Evolutionary conservation across 164 flowering plant genomes (phyloP).

Genomic region (Magnolia officinalis): DNA sequence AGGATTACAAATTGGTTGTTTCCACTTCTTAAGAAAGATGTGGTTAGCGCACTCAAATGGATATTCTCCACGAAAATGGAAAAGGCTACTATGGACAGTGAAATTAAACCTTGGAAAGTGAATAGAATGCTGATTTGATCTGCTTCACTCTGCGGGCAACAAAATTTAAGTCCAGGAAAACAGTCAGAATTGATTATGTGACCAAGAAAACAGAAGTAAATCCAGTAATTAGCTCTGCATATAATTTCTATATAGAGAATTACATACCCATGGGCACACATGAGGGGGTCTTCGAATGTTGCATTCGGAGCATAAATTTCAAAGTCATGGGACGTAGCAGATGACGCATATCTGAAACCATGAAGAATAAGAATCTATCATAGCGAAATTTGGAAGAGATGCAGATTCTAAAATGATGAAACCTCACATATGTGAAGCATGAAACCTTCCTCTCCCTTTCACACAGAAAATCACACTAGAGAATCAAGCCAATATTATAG

Average conservation of each 20-base stretch:
- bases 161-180: background rate
- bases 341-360: constrained; percentile 57
- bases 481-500: background rate
- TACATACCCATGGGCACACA: constrained; percentile 68
- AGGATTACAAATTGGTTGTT: background rate
- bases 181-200: background rate
- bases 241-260: background rate
- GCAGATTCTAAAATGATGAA: background rate
- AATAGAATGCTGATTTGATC: constrained; percentile 85
- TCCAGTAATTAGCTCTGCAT: background rate
- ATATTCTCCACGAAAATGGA: background rate
- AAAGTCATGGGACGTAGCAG: constrained; percentile 60
- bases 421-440: no score
- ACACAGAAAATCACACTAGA: background rate
- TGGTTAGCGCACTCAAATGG: constrained; percentile 3
- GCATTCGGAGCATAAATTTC: constrained; percentile 84
- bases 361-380: background rate
- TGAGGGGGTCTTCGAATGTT: constrained; percentile 81
- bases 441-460: background rate
- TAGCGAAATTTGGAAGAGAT: background rate
- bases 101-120: constrained; percentile 54
- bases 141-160: constrained; percentile 60
- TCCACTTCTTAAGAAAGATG: background rate
- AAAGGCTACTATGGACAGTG: background rate
- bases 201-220: background rate